phyloP scores from a whole-genome alignment of 257 asterid species.

The Anisodus tanguticus region DNA sequence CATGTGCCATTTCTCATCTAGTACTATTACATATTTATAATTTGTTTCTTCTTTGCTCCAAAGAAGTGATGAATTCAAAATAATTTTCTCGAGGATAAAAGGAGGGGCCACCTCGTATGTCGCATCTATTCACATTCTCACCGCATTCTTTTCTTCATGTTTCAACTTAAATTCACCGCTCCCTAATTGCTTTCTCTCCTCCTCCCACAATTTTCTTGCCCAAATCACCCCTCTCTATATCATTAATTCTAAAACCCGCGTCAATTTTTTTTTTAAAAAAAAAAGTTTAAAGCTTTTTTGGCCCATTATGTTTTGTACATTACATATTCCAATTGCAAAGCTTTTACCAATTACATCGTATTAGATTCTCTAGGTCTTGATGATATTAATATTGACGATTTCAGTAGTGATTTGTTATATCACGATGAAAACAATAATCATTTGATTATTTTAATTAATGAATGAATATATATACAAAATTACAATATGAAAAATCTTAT shows the following conservation, averaged over 20 bases:
- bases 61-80: too few relatives aligned
- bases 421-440: too few relatives aligned
- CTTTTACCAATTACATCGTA: not conserved
- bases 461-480: too few relatives aligned
- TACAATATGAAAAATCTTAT: too few relatives aligned
- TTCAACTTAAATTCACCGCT: not conserved
- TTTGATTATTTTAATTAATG: too few relatives aligned
- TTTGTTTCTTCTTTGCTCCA: constrained; percentile 15
- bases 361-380: not conserved
- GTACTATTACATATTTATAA: not conserved
- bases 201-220: not conserved
- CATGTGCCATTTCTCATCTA: not conserved
- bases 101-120: not conserved
- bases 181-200: not conserved
- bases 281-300: not conserved
- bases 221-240: not conserved
- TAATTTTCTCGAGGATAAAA: not conserved
- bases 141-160: not conserved
- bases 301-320: not conserved
- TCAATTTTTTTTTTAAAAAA: too few relatives aligned
- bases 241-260: too few relatives aligned
- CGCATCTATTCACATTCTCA: not conserved
- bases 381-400: not conserved
- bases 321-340: not conserved
- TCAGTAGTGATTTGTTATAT: not conserved